These are phyloP conservation scores for Turritis glabra DNA, from an alignment of 345 rosid species.

Conservation along the genomic window DNA sequence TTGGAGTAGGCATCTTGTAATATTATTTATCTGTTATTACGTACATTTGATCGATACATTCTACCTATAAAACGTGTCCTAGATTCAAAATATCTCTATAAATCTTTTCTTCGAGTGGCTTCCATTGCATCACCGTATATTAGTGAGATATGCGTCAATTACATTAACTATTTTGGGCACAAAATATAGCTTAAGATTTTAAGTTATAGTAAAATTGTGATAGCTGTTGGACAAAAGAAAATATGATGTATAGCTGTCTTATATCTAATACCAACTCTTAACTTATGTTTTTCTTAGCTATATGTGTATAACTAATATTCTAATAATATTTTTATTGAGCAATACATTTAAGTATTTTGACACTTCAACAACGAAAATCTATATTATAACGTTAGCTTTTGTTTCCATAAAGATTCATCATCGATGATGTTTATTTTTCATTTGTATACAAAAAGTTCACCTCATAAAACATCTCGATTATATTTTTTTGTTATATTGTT, in stretches of 20 bases:
- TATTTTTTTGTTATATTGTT: too few relatives aligned
- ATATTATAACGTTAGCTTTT: too few relatives aligned
- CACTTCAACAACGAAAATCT: too few relatives aligned
- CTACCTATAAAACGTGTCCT: slow-evolving; percentile 1
- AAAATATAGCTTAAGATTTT: background rate
- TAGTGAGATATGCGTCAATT: background rate
- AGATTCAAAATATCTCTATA: background rate
- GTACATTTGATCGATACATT: slow-evolving; percentile 18
- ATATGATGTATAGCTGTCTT: background rate
- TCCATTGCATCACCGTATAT: slow-evolving; percentile 18
- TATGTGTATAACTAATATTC: too few relatives aligned
- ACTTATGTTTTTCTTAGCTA: background rate
- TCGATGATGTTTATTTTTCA: too few relatives aligned
- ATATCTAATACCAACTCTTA: background rate
- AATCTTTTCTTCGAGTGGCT: background rate
- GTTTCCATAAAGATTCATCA: too few relatives aligned
- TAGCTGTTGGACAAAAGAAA: background rate
- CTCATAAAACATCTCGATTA: too few relatives aligned
- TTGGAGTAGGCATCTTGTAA: background rate
- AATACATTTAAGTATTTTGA: too few relatives aligned
- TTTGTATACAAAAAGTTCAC: too few relatives aligned
- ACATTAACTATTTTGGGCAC: background rate
- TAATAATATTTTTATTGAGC: background rate
- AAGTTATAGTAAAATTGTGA: background rate
- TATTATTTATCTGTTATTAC: background rate